phyloP scores from a whole-genome alignment of 2,329 filamentous ascomycete species.

The Triangularia setosa region DNA sequence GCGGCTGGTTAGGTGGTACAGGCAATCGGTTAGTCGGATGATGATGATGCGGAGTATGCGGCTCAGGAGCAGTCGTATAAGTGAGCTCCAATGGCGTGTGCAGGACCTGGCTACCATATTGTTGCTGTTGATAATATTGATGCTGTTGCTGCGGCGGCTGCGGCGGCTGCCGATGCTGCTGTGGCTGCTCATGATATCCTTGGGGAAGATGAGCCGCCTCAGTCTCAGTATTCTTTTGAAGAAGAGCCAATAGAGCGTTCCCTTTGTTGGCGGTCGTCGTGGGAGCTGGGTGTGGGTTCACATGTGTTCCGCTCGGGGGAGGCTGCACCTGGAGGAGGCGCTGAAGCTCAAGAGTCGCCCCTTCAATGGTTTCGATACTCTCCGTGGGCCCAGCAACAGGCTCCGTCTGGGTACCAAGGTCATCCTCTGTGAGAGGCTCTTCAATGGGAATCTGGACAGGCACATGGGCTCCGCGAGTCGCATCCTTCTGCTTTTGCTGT shows the following conservation, averaged over 20 bases:
- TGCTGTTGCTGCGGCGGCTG: slow-evolving; percentile 24
- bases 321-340: slow-evolving; percentile 54
- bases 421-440: slow-evolving; percentile 60
- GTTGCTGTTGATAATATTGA: slow-evolving; percentile 23
- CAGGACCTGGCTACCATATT: slow-evolving; percentile 29
- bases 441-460: slow-evolving; percentile 46
- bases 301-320: slow-evolving; percentile 46
- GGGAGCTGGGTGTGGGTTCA: slow-evolving; percentile 16
- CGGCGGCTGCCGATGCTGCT: slow-evolving; percentile 7
- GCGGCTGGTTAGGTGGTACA: slow-evolving; percentile 42
- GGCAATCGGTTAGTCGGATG: slow-evolving; percentile 47
- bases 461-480: slow-evolving; percentile 41
- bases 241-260: slow-evolving; percentile 50
- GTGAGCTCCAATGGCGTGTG: slow-evolving; percentile 55
- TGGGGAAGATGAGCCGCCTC: slow-evolving; percentile 2
- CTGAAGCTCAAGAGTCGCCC: slow-evolving; percentile 50
- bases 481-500: slow-evolving; percentile 74
- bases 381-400: slow-evolving; percentile 29
- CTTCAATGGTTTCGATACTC: slow-evolving; percentile 45
- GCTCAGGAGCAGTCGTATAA: slow-evolving; percentile 46
- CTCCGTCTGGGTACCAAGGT: slow-evolving; percentile 44
- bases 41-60: slow-evolving; percentile 56
- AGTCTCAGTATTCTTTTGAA: slow-evolving; percentile 38
- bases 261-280: slow-evolving; percentile 40
- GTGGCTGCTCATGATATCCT: slow-evolving; percentile 23